Conservation (phyloP, 1,139 yeast species). For the Sugiyamaella sp. region DNA sequence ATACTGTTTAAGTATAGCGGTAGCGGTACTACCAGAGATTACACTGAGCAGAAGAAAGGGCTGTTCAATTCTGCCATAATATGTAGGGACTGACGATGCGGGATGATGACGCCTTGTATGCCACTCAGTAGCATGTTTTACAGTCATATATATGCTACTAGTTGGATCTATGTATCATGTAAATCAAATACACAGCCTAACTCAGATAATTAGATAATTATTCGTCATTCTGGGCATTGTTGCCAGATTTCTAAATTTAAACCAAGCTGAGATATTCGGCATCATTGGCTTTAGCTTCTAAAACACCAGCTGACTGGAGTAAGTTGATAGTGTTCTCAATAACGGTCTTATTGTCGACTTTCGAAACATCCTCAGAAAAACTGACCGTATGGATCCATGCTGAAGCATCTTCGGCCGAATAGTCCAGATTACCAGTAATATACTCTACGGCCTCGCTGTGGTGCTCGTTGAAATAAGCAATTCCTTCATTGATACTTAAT, state of each 20-base stretch:
- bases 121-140: too few species aligned
- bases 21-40: too few species aligned
- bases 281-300: constrained; percentile 35
- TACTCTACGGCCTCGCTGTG: constrained; percentile 66
- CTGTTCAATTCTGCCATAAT: too few species aligned
- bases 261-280: constrained; percentile 27
- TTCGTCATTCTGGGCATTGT: neutral
- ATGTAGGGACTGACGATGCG: too few species aligned
- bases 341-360: constrained; percentile 55
- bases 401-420: constrained; percentile 71
- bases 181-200: too few species aligned
- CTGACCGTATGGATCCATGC: constrained; percentile 79
- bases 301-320: constrained; percentile 64
- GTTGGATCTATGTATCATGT: too few species aligned
- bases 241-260: neutral
- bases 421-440: constrained; percentile 71
- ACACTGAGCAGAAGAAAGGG: too few species aligned
- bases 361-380: constrained; percentile 56
- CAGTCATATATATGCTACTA: too few species aligned
- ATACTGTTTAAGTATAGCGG: too few species aligned
- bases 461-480: constrained; percentile 61
- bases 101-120: too few species aligned
- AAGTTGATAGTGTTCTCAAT: constrained; percentile 61
- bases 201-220: too few species aligned
- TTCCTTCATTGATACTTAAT: constrained; percentile 64